phyloP scores from a whole-genome alignment of 2,329 filamentous ascomycete genomes.

The Venturia asperata region DNA sequence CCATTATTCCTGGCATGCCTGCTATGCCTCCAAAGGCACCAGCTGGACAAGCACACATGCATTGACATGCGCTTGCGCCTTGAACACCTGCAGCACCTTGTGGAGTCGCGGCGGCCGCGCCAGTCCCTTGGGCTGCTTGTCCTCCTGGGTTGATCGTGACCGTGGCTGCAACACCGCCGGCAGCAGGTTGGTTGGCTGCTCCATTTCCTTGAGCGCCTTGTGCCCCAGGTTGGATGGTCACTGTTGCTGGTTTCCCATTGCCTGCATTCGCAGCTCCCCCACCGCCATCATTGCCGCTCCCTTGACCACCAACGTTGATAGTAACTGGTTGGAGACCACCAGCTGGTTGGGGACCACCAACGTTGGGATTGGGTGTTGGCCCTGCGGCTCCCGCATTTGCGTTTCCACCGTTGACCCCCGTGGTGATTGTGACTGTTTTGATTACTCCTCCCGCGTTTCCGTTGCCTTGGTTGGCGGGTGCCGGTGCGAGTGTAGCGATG shows the following conservation, averaged over 20 bases:
- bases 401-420: conserved; percentile 9
- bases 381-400: conserved; percentile 7
- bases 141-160: conserved; percentile 7
- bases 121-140: not conserved
- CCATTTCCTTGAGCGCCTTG: not conserved
- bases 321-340: not conserved
- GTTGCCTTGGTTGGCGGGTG: conserved; percentile 14
- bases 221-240: conserved; percentile 9
- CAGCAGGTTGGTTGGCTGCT: not conserved
- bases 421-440: conserved; percentile 16
- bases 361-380: conserved; percentile 6
- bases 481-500: conserved; percentile 9
- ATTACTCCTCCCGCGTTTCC: conserved; percentile 7
- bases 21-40: conserved; percentile 9
- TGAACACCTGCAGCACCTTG: conserved; percentile 16
- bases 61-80: conserved; percentile 17
- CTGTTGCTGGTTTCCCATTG: conserved; percentile 2
- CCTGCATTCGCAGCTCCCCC: not conserved
- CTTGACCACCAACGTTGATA: not conserved
- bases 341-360: not conserved
- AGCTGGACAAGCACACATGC: conserved; percentile 18
- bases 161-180: not conserved
- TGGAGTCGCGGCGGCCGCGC: conserved; percentile 8
- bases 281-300: not conserved
- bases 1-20: conserved; percentile 12